Evolutionary conservation across 129 eudicot genomes (phyloP), one percentile per base, ranked within the genome.

Genomic region (Deinandra increscens): DNA sequence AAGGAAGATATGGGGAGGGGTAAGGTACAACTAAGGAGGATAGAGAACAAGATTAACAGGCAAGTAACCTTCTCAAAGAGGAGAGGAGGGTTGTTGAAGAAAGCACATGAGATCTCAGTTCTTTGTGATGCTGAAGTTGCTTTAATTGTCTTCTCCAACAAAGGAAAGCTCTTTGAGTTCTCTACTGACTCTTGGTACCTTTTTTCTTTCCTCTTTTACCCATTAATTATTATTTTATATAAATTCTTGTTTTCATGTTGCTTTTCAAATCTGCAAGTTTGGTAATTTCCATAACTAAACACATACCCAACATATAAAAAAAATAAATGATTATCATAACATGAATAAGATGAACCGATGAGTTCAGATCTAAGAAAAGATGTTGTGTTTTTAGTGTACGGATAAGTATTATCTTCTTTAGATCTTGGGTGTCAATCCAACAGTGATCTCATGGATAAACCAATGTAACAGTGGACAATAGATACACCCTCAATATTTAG

Each of bases 61-160:
- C 92, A 89, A 42, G 96, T 89, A 60, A 89, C 96, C 38, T 89
- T 89, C 88, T 89, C 96, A 44, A 88, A 88, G 96, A 88, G 96
- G 83, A 83, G 90, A 78, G 83, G 84, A 39, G 97, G 97, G 34
- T 68, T 90, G 69, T 58, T 90, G 78, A 90, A 90, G 89, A 90
- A 90, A 68, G 97, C 97, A 22, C 97, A 90, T 81, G 97, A 90
- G 72, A 87, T 90, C 78, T 90, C 97, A 9, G 97, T 90, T 66
- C 90, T 89, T 19, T 89, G 96, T 80, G 96, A 89, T 82, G 96
- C 94, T 45, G 90, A 89, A 51, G 96, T 89, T 42, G 96, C 93
- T 45, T 74, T 89, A 60, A 89, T 89, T 81, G 87, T 89, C 66
- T 89, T 90, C 82, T 90, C 97, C 73, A 81, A 85, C 75, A 84